These are phyloP conservation scores for Talaromyces proteolyticus DNA, from an alignment of 495 filamentous ascomycete genomes.

Conservation along the genomic window DNA sequence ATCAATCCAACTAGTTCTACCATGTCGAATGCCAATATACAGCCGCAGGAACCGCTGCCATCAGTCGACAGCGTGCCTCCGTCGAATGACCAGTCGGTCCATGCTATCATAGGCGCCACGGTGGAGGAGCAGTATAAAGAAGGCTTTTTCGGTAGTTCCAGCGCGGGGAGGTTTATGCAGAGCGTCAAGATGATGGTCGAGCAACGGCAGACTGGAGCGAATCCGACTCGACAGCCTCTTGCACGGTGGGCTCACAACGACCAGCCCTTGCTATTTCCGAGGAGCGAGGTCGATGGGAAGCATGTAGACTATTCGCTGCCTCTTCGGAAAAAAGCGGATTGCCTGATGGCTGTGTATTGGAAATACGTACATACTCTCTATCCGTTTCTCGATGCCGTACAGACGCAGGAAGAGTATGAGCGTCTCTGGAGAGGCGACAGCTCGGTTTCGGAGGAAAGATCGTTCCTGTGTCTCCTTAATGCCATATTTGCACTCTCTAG, in stretches of 20 bases:
- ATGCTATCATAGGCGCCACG: no score
- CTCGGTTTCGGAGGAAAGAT: constrained; percentile 25
- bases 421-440: constrained; percentile 28
- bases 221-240: no score
- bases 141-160: no score
- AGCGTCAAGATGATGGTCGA: no score
- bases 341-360: constrained; percentile 35
- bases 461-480: constrained; percentile 34
- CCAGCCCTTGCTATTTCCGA: constrained; percentile 5
- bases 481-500: constrained; percentile 32
- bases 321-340: constrained; percentile 31
- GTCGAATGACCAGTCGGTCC: no score
- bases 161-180: no score
- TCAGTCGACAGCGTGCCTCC: no score
- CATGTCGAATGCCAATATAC: no score
- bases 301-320: constrained; percentile 23
- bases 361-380: constrained; percentile 33
- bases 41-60: no score
- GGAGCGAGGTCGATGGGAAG: constrained; percentile 2
- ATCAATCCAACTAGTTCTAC: no score
- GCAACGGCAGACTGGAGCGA: no score
- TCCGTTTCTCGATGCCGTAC: constrained; percentile 27
- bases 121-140: no score
- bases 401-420: constrained; percentile 24
- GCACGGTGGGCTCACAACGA: constrained; percentile 13